Evolutionary conservation across 352 stramenopile species (phyloP).

Genomic region (Pythium sp.): DNA sequence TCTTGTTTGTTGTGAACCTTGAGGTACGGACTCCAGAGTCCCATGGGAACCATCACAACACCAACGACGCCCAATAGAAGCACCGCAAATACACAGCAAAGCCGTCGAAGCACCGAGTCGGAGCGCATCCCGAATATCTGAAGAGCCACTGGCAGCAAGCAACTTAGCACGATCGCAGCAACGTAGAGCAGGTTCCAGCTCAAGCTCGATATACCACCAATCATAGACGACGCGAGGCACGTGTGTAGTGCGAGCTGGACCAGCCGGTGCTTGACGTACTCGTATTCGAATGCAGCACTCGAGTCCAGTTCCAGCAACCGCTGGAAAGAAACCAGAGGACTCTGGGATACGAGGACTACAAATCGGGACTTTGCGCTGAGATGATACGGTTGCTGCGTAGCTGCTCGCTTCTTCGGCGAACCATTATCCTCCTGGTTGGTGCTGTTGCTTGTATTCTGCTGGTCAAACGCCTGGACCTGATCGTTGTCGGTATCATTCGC

Average conservation of each 20-base stretch:
- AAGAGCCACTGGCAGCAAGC: neutral
- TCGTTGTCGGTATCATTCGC: neutral
- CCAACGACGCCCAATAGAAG: neutral
- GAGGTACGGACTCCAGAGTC: neutral
- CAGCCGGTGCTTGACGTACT: neutral
- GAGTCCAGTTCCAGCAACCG: neutral
- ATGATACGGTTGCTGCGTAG: neutral
- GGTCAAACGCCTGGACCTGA: conserved; percentile 2
- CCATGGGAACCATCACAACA: neutral
- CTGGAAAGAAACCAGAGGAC: neutral
- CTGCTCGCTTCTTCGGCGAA: conserved; percentile 6
- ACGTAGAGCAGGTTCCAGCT: neutral
- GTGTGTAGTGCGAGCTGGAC: conserved; percentile 8
- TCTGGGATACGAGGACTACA: neutral
- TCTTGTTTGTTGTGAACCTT: neutral
- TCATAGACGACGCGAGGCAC: neutral
- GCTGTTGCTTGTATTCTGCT: neutral
- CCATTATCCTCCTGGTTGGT: neutral
- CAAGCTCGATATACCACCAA: neutral
- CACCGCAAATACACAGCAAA: neutral
- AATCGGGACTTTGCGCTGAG: neutral
- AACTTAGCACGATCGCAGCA: conserved; percentile 5
- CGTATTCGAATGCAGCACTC: neutral
- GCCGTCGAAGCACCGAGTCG: neutral
- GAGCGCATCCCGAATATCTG: neutral